These are phyloP conservation scores for Auricularia sp. DNA, from an alignment of 768 basidiomycete species.

Conservation along the genomic window DNA sequence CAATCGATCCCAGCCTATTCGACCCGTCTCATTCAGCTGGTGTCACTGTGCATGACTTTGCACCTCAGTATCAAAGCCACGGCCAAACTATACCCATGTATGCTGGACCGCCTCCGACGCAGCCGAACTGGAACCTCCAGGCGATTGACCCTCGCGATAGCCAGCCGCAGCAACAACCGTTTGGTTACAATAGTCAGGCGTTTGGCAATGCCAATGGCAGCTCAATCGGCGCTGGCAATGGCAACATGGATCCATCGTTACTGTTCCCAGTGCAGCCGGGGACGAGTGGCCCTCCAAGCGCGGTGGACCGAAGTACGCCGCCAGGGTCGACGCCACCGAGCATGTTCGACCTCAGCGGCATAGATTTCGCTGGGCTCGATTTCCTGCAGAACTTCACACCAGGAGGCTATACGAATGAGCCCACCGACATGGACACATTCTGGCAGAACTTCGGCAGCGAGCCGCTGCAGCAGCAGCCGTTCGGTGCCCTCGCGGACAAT, in stretches of 20 bases:
- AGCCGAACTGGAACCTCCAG: not conserved
- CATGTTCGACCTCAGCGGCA: not conserved
- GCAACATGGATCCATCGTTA: not conserved
- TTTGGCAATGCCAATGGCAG: not conserved
- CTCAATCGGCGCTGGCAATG: not conserved
- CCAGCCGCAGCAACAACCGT: not conserved
- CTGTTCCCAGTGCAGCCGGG: not conserved
- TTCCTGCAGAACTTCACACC: conserved; percentile 71
- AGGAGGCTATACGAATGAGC: conserved; percentile 21
- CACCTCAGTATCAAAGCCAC: not conserved
- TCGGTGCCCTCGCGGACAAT: conserved; percentile 1
- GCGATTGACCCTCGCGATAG: not conserved
- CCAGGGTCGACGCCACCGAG: not conserved
- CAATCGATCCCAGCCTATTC: not conserved
- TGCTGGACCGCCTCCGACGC: not conserved
- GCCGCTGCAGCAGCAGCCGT: conserved; percentile 10
- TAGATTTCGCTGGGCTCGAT: conserved; percentile 62
- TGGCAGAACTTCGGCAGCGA: conserved; percentile 45
- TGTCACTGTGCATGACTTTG: not conserved
- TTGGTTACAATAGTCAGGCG: not conserved
- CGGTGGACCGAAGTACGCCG: not conserved
- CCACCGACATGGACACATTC: conserved; percentile 23
- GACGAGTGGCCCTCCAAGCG: not conserved
- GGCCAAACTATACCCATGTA: no score
- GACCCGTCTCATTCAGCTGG: not conserved